A percentile compares a stretch with the other conserved stretches of the same genome.
Evolutionary conservation across 1,284 basidiomycete genomes (phyloP).

Genomic region (Apiotrichum montevideense): DNA sequence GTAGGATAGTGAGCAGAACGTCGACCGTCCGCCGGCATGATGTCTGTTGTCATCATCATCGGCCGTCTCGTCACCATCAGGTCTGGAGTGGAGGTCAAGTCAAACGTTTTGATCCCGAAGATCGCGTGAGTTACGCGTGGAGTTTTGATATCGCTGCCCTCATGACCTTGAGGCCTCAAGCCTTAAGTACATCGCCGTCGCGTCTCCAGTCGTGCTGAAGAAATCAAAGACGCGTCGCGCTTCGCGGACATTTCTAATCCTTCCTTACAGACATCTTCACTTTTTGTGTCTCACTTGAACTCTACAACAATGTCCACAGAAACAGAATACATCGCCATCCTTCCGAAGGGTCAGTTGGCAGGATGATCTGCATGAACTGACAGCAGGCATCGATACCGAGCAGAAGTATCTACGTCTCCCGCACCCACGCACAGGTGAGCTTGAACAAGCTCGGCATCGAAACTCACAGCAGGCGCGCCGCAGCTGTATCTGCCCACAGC

Average conservation of each 20-base stretch:
- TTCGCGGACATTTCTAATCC: background rate
- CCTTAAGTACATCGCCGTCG: no score
- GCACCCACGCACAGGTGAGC: constrained; percentile 41
- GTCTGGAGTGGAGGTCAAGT: no score
- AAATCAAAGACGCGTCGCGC: constrained; percentile 6
- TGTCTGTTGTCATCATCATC: no score
- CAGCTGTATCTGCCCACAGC: constrained; percentile 36
- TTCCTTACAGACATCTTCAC: background rate
- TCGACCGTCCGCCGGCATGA: background rate
- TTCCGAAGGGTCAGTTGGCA: constrained; percentile 24
- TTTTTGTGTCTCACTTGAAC: constrained; percentile 4
- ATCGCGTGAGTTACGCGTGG: no score
- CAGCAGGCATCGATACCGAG: constrained; percentile 28
- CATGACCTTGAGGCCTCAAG: no score
- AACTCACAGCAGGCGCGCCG: constrained; percentile 24
- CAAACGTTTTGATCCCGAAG: no score
- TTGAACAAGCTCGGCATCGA: background rate
- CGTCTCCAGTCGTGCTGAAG: no score
- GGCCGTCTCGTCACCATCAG: no score
- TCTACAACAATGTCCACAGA: no score
- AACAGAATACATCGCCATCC: constrained; percentile 25
- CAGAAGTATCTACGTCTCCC: constrained; percentile 38
- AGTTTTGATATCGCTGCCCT: no score
- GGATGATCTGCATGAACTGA: background rate
- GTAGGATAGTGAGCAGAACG: background rate